Percentiles rank a stretch among this genome's conserved stretches.
Evolutionary conservation across 163 green algal genomes (phyloP).

Genomic region (Chlamydomonas reinhardtii): DNA sequence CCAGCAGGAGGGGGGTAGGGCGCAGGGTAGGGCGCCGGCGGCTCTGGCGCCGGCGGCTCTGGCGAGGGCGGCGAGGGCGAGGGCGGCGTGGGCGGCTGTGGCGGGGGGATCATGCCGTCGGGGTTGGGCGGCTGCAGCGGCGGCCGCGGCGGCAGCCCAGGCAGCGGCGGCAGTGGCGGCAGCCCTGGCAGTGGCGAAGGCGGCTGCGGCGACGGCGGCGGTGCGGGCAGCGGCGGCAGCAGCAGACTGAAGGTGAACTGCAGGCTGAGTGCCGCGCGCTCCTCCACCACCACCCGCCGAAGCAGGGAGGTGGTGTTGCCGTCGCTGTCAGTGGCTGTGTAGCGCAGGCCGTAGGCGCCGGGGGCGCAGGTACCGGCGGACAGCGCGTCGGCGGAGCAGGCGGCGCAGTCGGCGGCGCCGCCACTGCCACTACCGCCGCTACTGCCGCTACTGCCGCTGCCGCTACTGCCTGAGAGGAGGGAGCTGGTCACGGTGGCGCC

Average conservation of each 20-base stretch:
- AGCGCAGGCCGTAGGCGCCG: slow-evolving; percentile 34
- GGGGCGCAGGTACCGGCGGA: slow-evolving; percentile 17
- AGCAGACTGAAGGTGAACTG: not conserved
- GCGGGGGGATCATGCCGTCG: too few species aligned
- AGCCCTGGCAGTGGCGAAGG: not conserved
- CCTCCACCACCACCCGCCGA: slow-evolving; percentile 16
- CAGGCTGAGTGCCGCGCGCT: not conserved
- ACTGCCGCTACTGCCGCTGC: not conserved
- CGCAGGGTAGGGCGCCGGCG: not conserved
- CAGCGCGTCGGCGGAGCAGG: slow-evolving; percentile 13
- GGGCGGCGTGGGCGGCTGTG: not conserved
- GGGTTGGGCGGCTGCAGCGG: too few species aligned
- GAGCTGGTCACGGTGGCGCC: too few species aligned
- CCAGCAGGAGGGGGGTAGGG: not conserved
- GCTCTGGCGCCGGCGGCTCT: not conserved
- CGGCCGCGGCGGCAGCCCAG: not conserved
- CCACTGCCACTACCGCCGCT: not conserved
- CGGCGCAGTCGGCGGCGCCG: not conserved
- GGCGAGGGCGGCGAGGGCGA: not conserved
- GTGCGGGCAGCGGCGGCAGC: not conserved
- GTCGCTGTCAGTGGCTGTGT: slow-evolving; percentile 5
- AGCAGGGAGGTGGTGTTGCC: slow-evolving; percentile 10
- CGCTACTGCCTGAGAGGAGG: not conserved
- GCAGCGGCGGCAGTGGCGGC: not conserved
- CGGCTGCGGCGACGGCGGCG: not conserved